phyloP scores from a whole-genome alignment of 2,329 filamentous ascomycete genomes.

The Septoria petroselini region DNA sequence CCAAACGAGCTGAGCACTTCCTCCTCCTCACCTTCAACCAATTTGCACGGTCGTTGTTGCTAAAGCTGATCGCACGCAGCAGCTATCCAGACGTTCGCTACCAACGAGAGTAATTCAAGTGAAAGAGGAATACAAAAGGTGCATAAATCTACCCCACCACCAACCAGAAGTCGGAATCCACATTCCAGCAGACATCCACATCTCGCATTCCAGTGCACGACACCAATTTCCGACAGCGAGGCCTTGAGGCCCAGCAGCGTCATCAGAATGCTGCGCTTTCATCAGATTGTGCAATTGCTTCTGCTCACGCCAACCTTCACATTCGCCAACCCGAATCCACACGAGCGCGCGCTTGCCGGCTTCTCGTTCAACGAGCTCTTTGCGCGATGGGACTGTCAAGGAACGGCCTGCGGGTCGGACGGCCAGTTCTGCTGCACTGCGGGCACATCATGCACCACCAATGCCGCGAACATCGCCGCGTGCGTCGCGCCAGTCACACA shows the following conservation, averaged over 20 bases:
- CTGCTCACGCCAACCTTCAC: constrained; percentile 28
- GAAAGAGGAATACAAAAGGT: no score
- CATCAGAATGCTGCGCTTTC: constrained; percentile 28
- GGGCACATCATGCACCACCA: constrained; percentile 50
- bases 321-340: constrained; percentile 31
- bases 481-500: constrained; percentile 39
- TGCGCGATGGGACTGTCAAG: constrained; percentile 43
- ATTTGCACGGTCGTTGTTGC: not conserved
- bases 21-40: constrained; percentile 1
- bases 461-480: constrained; percentile 48
- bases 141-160: constrained; percentile 9
- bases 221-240: not conserved
- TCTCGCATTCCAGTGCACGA: no score
- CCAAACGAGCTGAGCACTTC: constrained; percentile 4
- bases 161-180: not conserved
- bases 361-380: constrained; percentile 39
- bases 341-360: constrained; percentile 30
- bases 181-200: constrained; percentile 11
- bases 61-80: constrained; percentile 3
- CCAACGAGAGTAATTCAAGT: not conserved
- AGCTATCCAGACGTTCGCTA: constrained; percentile 4
- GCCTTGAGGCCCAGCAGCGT: constrained; percentile 17
- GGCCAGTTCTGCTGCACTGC: constrained; percentile 51
- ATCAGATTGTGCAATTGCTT: constrained; percentile 28
- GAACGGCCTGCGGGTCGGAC: constrained; percentile 51